A percentile compares a stretch with the other conserved stretches of the same genome.
Conservation (phyloP, 2,329 filamentous ascomycete species). For the Trichoderma atroviride region DNA sequence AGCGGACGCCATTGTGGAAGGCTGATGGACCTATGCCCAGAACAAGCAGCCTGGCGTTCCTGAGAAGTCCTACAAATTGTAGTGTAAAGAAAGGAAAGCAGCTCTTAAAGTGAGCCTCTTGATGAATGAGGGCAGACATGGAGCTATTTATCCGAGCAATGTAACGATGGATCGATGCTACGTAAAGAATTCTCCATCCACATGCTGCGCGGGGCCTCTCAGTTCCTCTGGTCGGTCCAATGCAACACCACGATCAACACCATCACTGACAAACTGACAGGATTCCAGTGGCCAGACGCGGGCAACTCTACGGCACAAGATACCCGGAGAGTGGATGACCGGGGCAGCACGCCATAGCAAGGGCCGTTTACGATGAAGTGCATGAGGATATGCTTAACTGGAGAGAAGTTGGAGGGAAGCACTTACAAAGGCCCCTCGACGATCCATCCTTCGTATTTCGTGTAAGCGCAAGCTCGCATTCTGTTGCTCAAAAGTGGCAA, state of each 20-base stretch:
- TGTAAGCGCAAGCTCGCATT: not conserved
- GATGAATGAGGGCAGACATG: not conserved
- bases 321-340: slow-evolving; percentile 19
- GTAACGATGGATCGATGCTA: not conserved
- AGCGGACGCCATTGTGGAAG: slow-evolving; percentile 18
- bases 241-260: not conserved
- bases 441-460: not conserved
- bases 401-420: not conserved
- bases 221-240: not conserved
- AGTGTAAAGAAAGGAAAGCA: not conserved
- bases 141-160: slow-evolving; percentile 7
- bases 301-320: slow-evolving; percentile 11
- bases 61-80: not conserved
- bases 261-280: not conserved
- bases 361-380: not conserved
- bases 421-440: not conserved
- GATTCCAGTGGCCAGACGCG: not conserved
- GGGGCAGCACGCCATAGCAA: slow-evolving; percentile 20
- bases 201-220: slow-evolving; percentile 1
- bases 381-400: not conserved
- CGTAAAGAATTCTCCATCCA: not conserved
- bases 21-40: not conserved
- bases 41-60: slow-evolving; percentile 10
- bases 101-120: not conserved
- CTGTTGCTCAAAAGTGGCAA: not conserved